Evolutionary conservation across 352 stramenopile genomes (phyloP), one percentile per base, ranked within the genome.

Genomic region (Phytophthora boehmeriae): DNA sequence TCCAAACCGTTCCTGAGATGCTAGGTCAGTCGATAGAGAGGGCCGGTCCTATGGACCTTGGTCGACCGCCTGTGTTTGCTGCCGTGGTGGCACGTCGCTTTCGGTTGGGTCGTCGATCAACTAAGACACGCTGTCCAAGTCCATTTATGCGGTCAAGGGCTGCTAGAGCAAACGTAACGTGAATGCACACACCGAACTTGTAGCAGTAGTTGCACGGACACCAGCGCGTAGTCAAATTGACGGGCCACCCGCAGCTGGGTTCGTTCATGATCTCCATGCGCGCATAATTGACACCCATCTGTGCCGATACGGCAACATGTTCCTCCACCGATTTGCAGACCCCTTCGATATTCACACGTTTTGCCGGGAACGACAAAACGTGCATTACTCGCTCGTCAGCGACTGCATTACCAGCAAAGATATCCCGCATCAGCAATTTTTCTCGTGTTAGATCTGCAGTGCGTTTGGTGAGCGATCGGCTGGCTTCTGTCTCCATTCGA

Each of bases 241-340:
- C 47, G 0, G 20, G 9, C 41, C 57, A 53, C 1, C 56, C 56
- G 10, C 16, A n/a, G 5, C 5, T 20, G 0, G 41, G 48, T 3
- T 65, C 5, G 5, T n/a, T 20, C 16, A 43, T 1, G 2, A 51
- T 27, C n/a, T 60, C 58, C 44, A 50, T 51, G 1, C 50, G 16
- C 5, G 50, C 35, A 14, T 60, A 66, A 16, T 56, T 66, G 8
- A 2, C 10, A 0, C 58, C 41, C 58, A 61, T 66, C 16, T 56
- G 50, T 10, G 41, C 48, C 1, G 41, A 38, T 2, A 65, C 57
- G 1, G 48, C 48, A n/a, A 54, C 54, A 11, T 30, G 22, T 8
- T 23, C 32, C 8, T 59, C 32, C 5, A 17, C 50, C 4, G 32
- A 17, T 27, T 63, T 49, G 22, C 49, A 14, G 32, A n/a, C n/a